These are phyloP conservation scores for Fistulifera solaris DNA, from an alignment of 108 stramenopile species.

Conservation along the genomic window DNA sequence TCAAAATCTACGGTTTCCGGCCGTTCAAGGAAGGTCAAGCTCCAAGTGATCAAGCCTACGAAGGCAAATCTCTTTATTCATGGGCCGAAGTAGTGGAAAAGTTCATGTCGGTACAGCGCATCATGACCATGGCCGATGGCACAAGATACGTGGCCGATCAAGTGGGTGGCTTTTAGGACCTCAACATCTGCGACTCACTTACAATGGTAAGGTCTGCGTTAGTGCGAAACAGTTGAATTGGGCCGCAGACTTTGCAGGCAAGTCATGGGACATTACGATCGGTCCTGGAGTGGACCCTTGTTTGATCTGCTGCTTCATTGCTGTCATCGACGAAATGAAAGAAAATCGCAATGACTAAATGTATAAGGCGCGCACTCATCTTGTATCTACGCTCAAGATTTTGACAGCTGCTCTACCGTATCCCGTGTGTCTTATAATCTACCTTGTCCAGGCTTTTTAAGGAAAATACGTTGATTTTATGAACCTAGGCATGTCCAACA, in stretches of 20 bases:
- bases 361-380: no score
- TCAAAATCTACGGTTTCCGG: neutral
- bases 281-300: neutral
- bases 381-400: no score
- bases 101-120: neutral
- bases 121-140: slow-evolving; percentile 1
- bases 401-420: no score
- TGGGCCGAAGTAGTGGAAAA: neutral
- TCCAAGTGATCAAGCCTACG: neutral
- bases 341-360: neutral
- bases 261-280: neutral
- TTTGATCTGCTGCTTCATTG: neutral
- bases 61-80: neutral
- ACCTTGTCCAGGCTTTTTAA: no score
- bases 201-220: neutral
- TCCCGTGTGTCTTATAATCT: no score
- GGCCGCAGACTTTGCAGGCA: neutral
- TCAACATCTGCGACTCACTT: neutral
- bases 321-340: neutral
- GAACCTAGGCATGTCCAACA: no score
- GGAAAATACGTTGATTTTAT: no score
- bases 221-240: neutral
- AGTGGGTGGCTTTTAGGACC: neutral
- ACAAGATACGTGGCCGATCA: neutral
- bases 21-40: slow-evolving; percentile 1